A percentile compares a stretch with the other conserved stretches of the same genome.
Conservation (phyloP, 176 grass and related monocot species). For the Puya raimondii region DNA sequence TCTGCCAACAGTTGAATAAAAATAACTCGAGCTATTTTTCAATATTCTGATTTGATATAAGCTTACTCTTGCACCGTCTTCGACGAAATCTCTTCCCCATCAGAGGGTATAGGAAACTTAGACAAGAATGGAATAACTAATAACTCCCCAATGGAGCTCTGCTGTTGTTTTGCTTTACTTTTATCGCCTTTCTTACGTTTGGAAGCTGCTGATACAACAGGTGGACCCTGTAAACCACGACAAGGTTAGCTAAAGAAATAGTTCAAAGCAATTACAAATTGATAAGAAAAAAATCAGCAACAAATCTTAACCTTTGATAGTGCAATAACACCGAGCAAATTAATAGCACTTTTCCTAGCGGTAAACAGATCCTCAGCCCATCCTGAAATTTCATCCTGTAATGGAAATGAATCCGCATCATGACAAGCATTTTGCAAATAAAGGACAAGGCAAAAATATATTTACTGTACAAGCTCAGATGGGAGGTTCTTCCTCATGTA, state of each 20-base stretch:
- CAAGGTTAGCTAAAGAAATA: background rate
- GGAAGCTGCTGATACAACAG: conserved; percentile 46
- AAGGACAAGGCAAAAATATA: conserved; percentile 5
- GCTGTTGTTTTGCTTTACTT: conserved; percentile 70
- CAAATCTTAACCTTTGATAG: conserved; percentile 60
- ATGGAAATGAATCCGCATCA: conserved; percentile 19
- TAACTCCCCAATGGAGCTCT: conserved; percentile 71
- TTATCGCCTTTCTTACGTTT: conserved; percentile 92
- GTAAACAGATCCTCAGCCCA: conserved; percentile 91
- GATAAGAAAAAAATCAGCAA: too few relatives aligned
- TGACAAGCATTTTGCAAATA: conserved; percentile 12
- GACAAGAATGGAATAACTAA: conserved; percentile 83
- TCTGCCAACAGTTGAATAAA: background rate
- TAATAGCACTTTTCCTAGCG: conserved; percentile 88
- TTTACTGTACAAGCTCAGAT: conserved; percentile 59
- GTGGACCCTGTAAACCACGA: conserved; percentile 55
- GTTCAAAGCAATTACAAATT: background rate
- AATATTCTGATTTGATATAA: background rate
- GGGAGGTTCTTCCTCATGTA: conserved; percentile 91
- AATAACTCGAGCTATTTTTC: background rate
- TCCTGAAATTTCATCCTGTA: conserved; percentile 84
- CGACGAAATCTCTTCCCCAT: conserved; percentile 58
- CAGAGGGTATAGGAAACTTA: conserved; percentile 63
- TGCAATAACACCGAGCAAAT: conserved; percentile 83
- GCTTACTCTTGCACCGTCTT: conserved; percentile 64